Evolutionary conservation across 495 filamentous ascomycete genomes (phyloP), one percentile per base, ranked within the genome.

Genomic region (Pyrenula aspistea): DNA sequence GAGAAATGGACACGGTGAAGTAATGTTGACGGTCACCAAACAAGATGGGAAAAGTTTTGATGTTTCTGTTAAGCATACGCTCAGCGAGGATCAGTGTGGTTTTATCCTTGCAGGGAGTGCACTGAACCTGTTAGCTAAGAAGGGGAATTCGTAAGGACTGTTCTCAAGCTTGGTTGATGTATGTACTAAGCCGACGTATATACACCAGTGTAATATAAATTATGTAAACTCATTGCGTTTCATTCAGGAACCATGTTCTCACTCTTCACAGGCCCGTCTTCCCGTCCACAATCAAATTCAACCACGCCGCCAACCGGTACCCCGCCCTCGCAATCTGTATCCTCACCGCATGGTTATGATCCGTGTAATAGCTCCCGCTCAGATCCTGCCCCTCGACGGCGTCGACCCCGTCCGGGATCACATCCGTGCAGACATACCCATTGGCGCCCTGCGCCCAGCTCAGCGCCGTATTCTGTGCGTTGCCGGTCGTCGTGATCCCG

Each of bases 51-150:
- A 83, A 68, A 77, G 76, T 65, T 57, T 84, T 10, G 63, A 72
- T 25, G 77, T 91, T 49, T 72, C 72, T 57, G 82, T 83, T 2
- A 85, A 82, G 70, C 92, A 94, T 70, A 87, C 87, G 4, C 77
- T 98, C 31, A 91, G 83, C 64, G 76, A 79, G 67, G 93, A 96
- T 67, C 93, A 98, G 75, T 85, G 85, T 60, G 83, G 75, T 0
- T 98, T 96, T 67, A 86, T 98, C 49, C 73, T 98, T 10, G 93
- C 93, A 1, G 93, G 93, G 8, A 95, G 90, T 71, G 93, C 93
- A 53, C 70, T 98, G 74, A 98, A 98, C 75, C 60, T 94, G 65
- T 70, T 96, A 63, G 81, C 86, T 15, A 81, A 83, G 77, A 71
- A 69, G 61, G 74, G 56, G 15, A 50, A 47, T 4, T 42, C 4